Conservation (phyloP, 768 basidiomycete species). For the Austroboletus festivus region DNA sequence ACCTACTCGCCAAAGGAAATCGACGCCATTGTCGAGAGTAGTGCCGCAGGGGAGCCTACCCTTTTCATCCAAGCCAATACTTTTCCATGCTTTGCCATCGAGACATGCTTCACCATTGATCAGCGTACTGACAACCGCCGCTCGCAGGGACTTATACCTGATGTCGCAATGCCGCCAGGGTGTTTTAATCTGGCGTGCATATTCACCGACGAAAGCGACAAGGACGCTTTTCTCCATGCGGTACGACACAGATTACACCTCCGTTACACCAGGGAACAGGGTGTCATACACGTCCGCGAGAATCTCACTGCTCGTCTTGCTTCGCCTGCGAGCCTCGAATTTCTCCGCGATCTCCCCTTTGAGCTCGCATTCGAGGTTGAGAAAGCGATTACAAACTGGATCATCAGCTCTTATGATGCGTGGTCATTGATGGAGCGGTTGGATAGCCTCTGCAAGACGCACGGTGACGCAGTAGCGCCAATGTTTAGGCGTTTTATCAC, state of each 20-base stretch:
- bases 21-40: constrained; percentile 18
- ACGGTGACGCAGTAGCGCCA: constrained; percentile 15
- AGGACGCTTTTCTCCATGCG: constrained; percentile 28
- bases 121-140: constrained; percentile 13
- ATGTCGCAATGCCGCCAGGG: constrained; percentile 25
- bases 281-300: constrained; percentile 17
- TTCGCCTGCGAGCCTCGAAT: constrained; percentile 15
- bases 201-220: constrained; percentile 25
- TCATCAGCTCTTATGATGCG: constrained; percentile 24
- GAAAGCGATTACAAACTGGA: constrained; percentile 32
- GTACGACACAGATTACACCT: constrained; percentile 23
- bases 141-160: constrained; percentile 25
- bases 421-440: constrained; percentile 20
- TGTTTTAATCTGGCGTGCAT: constrained; percentile 30
- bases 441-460: constrained; percentile 12
- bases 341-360: constrained; percentile 30
- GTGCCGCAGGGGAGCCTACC: constrained; percentile 5
- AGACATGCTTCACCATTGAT: neutral
- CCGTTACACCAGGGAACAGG: neutral
- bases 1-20: constrained; percentile 23
- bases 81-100: constrained; percentile 30
- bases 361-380: constrained; percentile 38
- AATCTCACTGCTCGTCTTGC: constrained; percentile 7
- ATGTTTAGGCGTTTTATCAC: constrained; percentile 25
- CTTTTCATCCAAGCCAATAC: constrained; percentile 34